Base-by-base conservation (phyloP, 176 grass and related monocot species). In the Puccinellia tenuiflora region DNA sequence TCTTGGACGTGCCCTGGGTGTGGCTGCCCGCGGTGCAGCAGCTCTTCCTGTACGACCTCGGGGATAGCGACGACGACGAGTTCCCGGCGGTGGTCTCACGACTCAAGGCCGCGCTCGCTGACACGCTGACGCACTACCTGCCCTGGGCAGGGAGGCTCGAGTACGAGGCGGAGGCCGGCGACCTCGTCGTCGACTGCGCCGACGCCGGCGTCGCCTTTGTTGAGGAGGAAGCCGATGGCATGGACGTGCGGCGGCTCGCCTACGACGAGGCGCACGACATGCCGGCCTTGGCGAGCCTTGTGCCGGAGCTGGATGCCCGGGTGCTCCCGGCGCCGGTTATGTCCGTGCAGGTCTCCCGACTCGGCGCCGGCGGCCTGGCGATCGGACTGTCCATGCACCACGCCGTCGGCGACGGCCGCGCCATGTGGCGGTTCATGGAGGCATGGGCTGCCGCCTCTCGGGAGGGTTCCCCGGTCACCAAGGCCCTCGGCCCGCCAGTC, bases 321-420 rank as follows among this genome's bases (percentile, higher is more conserved):
- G 30, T 26, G 24, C 38, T 83, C 7, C 79, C 84, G 73, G 76
- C 76, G 29, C 83, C 90, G 6, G 83, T 86, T 47, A 22, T 83
- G 13, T 34, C 83, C 74, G 83, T 89, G 73, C 86, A 86, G 84
- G 68, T 40, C 22, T 86, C 79, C 24, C n/a, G 52, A n/a, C 55
- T 92, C 31, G 45, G 42, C 15, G 59, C 5, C n/a, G n/a, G n/a
- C 7, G 83, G 79, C 12, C 35, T 86, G 26, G 83, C 83, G 7
- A 31, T 88, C 5, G 90, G 90, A 1, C 0, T 88, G 34, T 75
- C 86, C 18, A 61, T 86, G 13, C 83, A 81, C 75, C 90, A 92
- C 43, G 83, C 86, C 31, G 76, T 86, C n/a, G 84, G 76, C 22
- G 86, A 92, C 26, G 86, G 86, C 3, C 57, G 62, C 51, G 84